Conservation (phyloP, 495 filamentous ascomycete species). For the Annulohypoxylon bovei region DNA sequence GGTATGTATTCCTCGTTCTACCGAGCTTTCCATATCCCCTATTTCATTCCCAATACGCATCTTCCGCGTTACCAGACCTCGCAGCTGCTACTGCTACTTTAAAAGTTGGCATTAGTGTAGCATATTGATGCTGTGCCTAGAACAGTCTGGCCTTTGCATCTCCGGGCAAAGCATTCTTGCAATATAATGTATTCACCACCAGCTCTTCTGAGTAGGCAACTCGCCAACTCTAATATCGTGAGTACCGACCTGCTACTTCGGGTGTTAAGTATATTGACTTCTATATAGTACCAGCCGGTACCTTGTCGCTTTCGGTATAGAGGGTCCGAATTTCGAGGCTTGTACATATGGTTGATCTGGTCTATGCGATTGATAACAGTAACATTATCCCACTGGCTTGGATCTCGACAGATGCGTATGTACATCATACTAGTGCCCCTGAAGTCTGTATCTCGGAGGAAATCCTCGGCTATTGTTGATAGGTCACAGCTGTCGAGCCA, state of each 20-base stretch:
- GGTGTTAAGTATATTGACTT: neutral
- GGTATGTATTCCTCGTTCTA: slow-evolving; percentile 1
- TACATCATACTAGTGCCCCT: slow-evolving; percentile 11
- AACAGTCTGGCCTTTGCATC: slow-evolving; percentile 5
- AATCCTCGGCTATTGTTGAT: neutral
- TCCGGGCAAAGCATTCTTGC: slow-evolving; percentile 7
- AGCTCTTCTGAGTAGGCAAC: slow-evolving; percentile 19
- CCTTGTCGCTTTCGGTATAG: neutral
- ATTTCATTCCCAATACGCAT: neutral
- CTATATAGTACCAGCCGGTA: neutral
- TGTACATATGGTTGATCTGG: slow-evolving; percentile 6
- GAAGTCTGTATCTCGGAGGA: slow-evolving; percentile 14
- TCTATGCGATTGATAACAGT: slow-evolving; percentile 23
- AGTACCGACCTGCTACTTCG: slow-evolving; percentile 18
- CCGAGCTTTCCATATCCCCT: neutral
- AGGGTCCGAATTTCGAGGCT: slow-evolving; percentile 13
- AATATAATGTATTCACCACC: slow-evolving; percentile 7
- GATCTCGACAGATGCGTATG: slow-evolving; percentile 10
- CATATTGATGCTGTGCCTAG: slow-evolving; percentile 22
- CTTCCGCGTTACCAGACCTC: slow-evolving; percentile 22
- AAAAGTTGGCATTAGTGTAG: slow-evolving; percentile 16
- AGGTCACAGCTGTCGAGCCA: neutral
- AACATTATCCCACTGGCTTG: slow-evolving; percentile 5
- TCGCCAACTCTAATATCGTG: neutral
- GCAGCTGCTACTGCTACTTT: slow-evolving; percentile 21